Evolutionary conservation across 495 filamentous ascomycete genomes (phyloP).

Genomic region (Tuber umbilicatum): DNA sequence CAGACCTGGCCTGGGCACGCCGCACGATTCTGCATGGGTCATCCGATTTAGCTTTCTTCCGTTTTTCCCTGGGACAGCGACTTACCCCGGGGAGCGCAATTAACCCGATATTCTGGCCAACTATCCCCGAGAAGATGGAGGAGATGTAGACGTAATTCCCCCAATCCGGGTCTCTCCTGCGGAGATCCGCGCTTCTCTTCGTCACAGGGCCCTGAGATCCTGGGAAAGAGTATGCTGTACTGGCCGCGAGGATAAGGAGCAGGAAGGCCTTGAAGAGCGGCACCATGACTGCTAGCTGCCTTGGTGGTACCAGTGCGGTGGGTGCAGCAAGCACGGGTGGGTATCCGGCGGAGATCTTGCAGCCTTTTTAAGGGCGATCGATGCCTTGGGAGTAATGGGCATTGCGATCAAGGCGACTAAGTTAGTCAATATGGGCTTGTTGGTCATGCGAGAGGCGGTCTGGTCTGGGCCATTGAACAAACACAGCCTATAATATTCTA

Average conservation of each 20-base stretch:
- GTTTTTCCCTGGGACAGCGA: not conserved
- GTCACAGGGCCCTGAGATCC: not conserved
- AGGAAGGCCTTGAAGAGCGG: conserved; percentile 23
- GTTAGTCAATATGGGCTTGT: not conserved
- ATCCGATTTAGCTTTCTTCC: not conserved
- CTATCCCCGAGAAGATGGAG: conserved; percentile 18
- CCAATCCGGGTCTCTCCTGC: conserved; percentile 21
- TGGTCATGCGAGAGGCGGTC: not conserved
- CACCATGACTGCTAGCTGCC: conserved; percentile 25
- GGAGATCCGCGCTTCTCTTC: conserved; percentile 8
- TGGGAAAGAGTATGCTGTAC: conserved; percentile 12
- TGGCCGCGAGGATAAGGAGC: conserved; percentile 3
- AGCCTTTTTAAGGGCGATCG: not conserved
- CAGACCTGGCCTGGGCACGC: conserved; percentile 13
- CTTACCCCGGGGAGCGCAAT: conserved; percentile 27
- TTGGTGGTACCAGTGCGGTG: not conserved
- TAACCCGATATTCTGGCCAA: conserved; percentile 20
- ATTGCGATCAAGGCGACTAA: not conserved
- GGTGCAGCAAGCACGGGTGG: not conserved
- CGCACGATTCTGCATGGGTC: conserved; percentile 21
- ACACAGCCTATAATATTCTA: not conserved
- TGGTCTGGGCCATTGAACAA: not conserved
- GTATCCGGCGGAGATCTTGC: not conserved
- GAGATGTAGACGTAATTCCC: conserved; percentile 33
- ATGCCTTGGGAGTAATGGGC: not conserved